Evolutionary conservation across 2,329 filamentous ascomycete genomes (phyloP).

Genomic region (Daldinia sp.): DNA sequence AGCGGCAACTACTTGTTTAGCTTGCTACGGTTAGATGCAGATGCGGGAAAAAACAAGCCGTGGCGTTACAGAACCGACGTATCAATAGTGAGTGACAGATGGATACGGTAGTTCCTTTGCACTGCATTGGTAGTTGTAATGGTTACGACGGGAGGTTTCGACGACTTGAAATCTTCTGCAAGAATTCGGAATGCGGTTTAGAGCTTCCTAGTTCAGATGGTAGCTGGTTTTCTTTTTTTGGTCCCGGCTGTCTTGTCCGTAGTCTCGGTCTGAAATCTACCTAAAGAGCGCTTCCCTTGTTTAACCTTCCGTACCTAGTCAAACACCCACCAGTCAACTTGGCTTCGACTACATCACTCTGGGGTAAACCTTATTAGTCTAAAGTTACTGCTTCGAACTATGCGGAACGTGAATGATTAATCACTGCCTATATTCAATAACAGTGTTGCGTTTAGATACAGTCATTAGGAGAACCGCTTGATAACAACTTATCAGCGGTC

Average conservation of each 20-base stretch:
- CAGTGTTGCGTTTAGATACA: background rate
- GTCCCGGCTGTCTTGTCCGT: background rate
- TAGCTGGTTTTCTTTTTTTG: background rate
- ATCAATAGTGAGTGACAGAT: slow-evolving; percentile 21
- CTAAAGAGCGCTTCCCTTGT: background rate
- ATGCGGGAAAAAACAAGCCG: slow-evolving; percentile 33
- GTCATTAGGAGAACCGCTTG: background rate
- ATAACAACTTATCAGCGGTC: background rate
- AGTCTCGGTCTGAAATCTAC: no score
- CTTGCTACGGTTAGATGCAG: slow-evolving; percentile 28
- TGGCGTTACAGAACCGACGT: slow-evolving; percentile 26
- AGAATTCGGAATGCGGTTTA: background rate
- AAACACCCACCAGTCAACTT: background rate
- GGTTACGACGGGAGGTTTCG: no score
- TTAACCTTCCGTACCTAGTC: background rate
- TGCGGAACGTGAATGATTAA: background rate
- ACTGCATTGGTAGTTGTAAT: no score
- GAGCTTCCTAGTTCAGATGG: background rate
- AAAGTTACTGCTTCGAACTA: slow-evolving; percentile 17
- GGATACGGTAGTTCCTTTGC: background rate
- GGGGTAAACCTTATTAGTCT: slow-evolving; percentile 5
- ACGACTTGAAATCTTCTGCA: no score
- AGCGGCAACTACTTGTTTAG: slow-evolving; percentile 26
- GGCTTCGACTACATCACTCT: background rate
- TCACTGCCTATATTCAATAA: background rate